Base-by-base conservation (phyloP, 2,329 filamentous ascomycete species). In the Ceratocystis eucalypticola region DNA sequence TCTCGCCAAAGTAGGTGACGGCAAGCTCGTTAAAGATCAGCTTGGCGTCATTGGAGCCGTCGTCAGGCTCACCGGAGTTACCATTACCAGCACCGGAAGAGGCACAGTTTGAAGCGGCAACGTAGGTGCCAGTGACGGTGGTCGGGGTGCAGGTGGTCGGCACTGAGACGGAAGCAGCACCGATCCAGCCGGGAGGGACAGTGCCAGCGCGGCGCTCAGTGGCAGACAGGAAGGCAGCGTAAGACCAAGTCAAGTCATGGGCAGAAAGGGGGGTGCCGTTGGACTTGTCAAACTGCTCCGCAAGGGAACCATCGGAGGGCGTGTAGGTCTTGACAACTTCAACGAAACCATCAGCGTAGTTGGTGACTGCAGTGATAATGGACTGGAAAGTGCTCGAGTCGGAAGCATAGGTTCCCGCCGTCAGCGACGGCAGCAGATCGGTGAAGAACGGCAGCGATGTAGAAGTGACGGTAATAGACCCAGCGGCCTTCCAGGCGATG, bases 381-480 rank as follows among this genome's bases (percentile, higher is more conserved):
- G 78, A 74, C 0, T 76, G 76, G 74, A 82, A 89, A 4, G 76
- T 80, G 8, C 71, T 64, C 0, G 78, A 77, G 63, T 69, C 71
- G 1, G 78, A 75, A 5, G 77, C 71, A 73, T 88, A 92, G 0
- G 83, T 89, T 45, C 88, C 88, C 1, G 81, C 74, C 6, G 80
- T 75, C 10, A 84, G 79, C 0, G 79, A 79, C 12, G 84, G 78
- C 64, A 82, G 80, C 6, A 90, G 77, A 70, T 86, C 85, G 68
- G 78, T 74, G 82, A 92, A 94, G 78, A 94, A 93, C 6, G 81
- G 72, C 7, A 91, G 78, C 0, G 88, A 91, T 1, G 80, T 80
- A 0, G 78, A 76, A 4, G 84, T 87, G 61, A 93, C 81, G 0
- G 80, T 81, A 71, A 95, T 80, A 5, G 79, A 85, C 1, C 84